Conservation (phyloP, 2,329 filamentous ascomycete genomes). For the Fusarium sp. region DNA sequence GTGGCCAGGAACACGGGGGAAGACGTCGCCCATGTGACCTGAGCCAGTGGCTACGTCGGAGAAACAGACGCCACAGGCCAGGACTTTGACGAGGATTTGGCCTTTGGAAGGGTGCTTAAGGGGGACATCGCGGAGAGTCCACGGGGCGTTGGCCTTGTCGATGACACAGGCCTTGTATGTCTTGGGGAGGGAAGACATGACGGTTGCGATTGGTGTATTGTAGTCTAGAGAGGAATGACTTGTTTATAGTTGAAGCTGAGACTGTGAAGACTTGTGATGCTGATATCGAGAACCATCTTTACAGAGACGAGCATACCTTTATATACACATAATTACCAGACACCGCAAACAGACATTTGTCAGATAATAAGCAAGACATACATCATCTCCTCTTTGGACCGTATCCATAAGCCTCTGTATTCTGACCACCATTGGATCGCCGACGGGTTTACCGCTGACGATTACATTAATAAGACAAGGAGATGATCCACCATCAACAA, state of each 20-base stretch:
- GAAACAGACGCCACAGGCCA: constrained; percentile 77
- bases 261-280: neutral
- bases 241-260: neutral
- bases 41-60: constrained; percentile 61
- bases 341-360: neutral
- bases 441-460: constrained; percentile 9
- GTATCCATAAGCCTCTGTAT: neutral
- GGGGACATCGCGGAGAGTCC: constrained; percentile 67
- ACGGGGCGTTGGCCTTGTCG: constrained; percentile 59
- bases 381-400: neutral
- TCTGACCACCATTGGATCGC: constrained; percentile 7
- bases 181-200: constrained; percentile 61
- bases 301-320: neutral
- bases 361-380: neutral
- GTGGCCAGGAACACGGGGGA: constrained; percentile 73
- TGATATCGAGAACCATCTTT: neutral
- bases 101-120: constrained; percentile 64
- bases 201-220: neutral
- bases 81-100: constrained; percentile 74
- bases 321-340: constrained; percentile 1
- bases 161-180: constrained; percentile 74
- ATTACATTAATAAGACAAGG: constrained; percentile 26
- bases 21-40: constrained; percentile 63
- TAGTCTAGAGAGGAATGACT: neutral
- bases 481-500: neutral